Percentiles rank a stretch among this genome's conserved stretches.
These are phyloP conservation scores for Paramecium sonneborni DNA, from an alignment of 73 alveolate species.

Conservation along the genomic window DNA sequence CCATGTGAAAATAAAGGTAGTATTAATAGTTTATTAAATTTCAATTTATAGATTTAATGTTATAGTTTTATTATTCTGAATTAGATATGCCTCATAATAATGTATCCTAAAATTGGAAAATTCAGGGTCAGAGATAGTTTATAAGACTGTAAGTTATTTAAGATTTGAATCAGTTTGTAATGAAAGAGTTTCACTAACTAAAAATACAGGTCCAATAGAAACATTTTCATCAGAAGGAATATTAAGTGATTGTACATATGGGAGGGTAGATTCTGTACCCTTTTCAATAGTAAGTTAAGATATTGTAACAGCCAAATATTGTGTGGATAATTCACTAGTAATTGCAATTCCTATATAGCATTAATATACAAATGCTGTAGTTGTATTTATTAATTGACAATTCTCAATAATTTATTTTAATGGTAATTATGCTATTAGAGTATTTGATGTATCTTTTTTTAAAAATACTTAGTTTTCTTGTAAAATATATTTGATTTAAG, in stretches of 20 bases:
- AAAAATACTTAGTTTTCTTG: background rate
- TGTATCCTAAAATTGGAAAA: background rate
- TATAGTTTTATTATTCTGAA: background rate
- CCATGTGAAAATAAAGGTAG: too few species aligned
- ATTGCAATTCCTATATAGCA: background rate
- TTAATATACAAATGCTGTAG: background rate
- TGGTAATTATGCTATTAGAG: background rate
- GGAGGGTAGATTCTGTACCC: background rate
- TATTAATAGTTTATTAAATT: too few species aligned
- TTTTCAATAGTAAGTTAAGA: background rate
- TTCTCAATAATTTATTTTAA: background rate
- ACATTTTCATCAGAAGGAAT: background rate
- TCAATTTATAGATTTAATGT: too few species aligned
- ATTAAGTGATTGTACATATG: background rate
- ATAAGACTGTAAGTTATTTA: background rate
- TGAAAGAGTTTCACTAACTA: background rate
- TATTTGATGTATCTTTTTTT: background rate
- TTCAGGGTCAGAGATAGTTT: background rate
- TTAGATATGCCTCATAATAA: background rate
- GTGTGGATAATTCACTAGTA: background rate
- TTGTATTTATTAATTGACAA: background rate
- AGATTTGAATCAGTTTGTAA: background rate
- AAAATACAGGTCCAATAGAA: background rate
- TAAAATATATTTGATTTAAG: background rate
- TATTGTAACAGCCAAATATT: background rate